A percentile compares a stretch with the other conserved stretches of the same genome.
Evolutionary conservation across 2,329 filamentous ascomycete genomes (phyloP).

Genomic region (Penicillium sp.): DNA sequence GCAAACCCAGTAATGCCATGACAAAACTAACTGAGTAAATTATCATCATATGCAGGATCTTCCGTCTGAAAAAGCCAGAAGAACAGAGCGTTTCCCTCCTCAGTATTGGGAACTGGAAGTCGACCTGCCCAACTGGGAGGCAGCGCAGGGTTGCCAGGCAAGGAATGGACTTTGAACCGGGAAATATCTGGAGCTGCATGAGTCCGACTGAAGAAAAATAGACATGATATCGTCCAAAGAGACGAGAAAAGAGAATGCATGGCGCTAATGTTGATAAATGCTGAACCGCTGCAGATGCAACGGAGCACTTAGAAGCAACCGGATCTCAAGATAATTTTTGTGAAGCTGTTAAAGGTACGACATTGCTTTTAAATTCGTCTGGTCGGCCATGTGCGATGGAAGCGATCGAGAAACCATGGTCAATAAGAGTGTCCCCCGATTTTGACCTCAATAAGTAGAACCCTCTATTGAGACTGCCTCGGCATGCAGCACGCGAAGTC

Average conservation of each 20-base stretch:
- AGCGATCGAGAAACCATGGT: conserved; percentile 1
- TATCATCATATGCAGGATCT: conserved; percentile 34
- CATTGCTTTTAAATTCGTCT: neutral
- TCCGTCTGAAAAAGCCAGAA: conserved; percentile 45
- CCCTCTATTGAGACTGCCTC: conserved; percentile 1
- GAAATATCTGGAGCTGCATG: conserved; percentile 18
- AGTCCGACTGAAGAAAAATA: conserved; percentile 15
- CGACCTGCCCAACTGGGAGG: conserved; percentile 42
- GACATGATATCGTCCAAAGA: conserved; percentile 23
- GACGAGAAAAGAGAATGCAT: conserved; percentile 29
- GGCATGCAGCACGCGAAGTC: neutral
- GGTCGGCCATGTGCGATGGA: conserved; percentile 3
- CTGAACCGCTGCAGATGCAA: neutral
- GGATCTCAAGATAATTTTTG: neutral
- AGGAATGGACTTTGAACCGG: conserved; percentile 34
- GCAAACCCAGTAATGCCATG: neutral
- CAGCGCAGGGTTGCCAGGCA: conserved; percentile 35
- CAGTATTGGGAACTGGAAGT: conserved; percentile 34
- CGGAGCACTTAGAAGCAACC: conserved; percentile 1
- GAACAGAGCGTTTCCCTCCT: conserved; percentile 39
- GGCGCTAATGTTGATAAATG: conserved; percentile 15
- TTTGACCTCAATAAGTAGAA: conserved; percentile 22
- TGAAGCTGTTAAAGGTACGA: conserved; percentile 13
- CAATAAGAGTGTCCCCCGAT: conserved; percentile 7
- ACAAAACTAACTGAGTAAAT: conserved; percentile 38